Evolutionary conservation across 805 yeast genomes (phyloP).

Genomic region (Scheffersomyces amazonensis): DNA sequence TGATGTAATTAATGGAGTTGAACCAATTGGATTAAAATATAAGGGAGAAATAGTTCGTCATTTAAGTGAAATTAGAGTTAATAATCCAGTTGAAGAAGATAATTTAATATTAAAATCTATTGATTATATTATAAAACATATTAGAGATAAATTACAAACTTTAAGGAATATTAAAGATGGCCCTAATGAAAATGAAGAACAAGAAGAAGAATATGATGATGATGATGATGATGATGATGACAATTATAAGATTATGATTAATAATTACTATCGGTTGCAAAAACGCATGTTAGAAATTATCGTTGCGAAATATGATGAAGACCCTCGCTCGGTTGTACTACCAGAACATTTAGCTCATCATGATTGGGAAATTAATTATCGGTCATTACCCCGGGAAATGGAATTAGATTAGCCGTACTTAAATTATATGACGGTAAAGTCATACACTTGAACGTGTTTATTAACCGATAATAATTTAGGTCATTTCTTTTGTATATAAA

Average conservation of each 20-base stretch:
- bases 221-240: not conserved
- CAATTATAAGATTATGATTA: conserved; percentile 4
- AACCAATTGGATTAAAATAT: conserved; percentile 16
- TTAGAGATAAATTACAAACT: not conserved
- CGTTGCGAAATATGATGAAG: conserved; percentile 5
- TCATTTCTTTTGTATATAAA: too few relatives aligned
- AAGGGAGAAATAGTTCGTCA: not conserved
- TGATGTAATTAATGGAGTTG: conserved; percentile 22
- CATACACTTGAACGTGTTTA: too few relatives aligned
- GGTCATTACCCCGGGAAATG: conserved; percentile 8
- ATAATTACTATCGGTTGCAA: conserved; percentile 3
- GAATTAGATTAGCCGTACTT: conserved; percentile 2
- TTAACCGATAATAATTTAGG: too few relatives aligned
- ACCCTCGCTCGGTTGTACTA: conserved; percentile 5
- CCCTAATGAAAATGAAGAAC: not conserved
- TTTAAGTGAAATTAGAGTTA: not conserved
- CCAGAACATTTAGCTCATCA: conserved; percentile 10
- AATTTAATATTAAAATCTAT: not conserved
- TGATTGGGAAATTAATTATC: conserved; percentile 14
- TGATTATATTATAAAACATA: conserved; percentile 2
- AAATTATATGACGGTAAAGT: not conserved
- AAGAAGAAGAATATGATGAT: not conserved
- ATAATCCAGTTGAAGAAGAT: not conserved
- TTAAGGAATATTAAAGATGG: not conserved
- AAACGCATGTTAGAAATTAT: conserved; percentile 4